These are phyloP conservation scores for Diaporthe aspalathi DNA, from an alignment of 2,329 filamentous ascomycete genomes.

Conservation along the genomic window DNA sequence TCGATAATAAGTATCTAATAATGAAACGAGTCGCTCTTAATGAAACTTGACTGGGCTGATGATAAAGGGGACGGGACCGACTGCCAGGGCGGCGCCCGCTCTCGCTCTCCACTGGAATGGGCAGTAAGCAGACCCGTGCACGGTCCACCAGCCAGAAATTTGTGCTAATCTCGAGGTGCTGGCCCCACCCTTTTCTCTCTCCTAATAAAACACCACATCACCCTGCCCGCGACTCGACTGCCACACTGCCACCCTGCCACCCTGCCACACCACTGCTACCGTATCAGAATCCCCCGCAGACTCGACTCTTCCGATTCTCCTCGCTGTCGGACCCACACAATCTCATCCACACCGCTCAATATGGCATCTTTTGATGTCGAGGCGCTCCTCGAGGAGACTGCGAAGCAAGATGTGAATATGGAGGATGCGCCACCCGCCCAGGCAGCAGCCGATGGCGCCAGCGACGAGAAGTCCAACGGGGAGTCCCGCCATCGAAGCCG, in stretches of 20 bases:
- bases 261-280: not conserved
- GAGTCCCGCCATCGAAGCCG: conserved; percentile 57
- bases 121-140: not conserved
- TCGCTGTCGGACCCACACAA: not conserved
- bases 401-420: conserved; percentile 67
- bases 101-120: too few species aligned
- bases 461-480: conserved; percentile 67
- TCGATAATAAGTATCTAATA: conserved; percentile 38
- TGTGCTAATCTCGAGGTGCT: conserved; percentile 29
- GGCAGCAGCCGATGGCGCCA: conserved; percentile 62
- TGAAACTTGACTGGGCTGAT: conserved; percentile 20
- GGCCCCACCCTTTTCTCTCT: conserved; percentile 18
- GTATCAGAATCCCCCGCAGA: conserved; percentile 1
- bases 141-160: conserved; percentile 29
- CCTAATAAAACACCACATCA: conserved; percentile 25
- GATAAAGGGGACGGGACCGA: too few species aligned
- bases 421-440: conserved; percentile 38
- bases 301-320: not conserved
- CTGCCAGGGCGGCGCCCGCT: too few species aligned
- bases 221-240: not conserved
- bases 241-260: not conserved
- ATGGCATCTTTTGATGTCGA: conserved; percentile 86
- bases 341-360: conserved; percentile 29
- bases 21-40: conserved; percentile 28
- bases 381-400: conserved; percentile 88